Evolutionary conservation across 2,329 filamentous ascomycete genomes (phyloP), one percentile per base, ranked within the genome.

Genomic region (Ploettnerulaceae sp.): DNA sequence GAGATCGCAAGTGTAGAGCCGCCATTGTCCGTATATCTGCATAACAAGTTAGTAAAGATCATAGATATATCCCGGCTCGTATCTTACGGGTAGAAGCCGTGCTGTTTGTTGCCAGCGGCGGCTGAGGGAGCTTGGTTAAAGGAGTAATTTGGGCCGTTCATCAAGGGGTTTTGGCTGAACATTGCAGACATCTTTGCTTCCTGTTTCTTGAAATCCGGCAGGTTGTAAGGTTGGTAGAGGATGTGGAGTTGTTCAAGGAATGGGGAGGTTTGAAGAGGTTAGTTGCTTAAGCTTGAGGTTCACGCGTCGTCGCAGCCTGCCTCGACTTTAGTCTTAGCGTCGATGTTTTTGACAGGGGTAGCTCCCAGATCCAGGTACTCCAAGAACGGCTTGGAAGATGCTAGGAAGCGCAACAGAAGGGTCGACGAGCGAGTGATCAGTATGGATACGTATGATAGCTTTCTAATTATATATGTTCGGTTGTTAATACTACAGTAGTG

Each of bases 1-100:
- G 89, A 84, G 68, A 98, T 97, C 63, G 89, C 93, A 47, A 98
- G 81, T 45, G 93, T 97, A 51, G 89, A 95, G 59, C 93, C 93
- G 60, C 93, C 93, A 67, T 98, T 98, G 74, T 98, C 91, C 57
- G 93, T 94, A 71, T 98, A 98, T 60, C 87, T 93, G 59, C 3
- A 28, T 12, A n/a, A 18, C 36, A 15, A 35, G 36, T 56, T 38
- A 54, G 45, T 20, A 43, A 15, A 35, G n/a, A 14, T 11, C n/a
- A 11, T 32, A 4, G 14, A 14, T 7, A 14, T 25, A 14, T 12
- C n/a, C n/a, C n/a, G n/a, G 21, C 2, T 14, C 33, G 12, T 29
- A 38, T 58, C 86, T 63, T 79, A 95, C 90, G 91, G 90, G 71
- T 95, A 90, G 73, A 96, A 96, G 60, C 82, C 81, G 71, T 94